phyloP scores from a whole-genome alignment of 2,329 filamentous ascomycete genomes.

The Colletotrichum falcatum region DNA sequence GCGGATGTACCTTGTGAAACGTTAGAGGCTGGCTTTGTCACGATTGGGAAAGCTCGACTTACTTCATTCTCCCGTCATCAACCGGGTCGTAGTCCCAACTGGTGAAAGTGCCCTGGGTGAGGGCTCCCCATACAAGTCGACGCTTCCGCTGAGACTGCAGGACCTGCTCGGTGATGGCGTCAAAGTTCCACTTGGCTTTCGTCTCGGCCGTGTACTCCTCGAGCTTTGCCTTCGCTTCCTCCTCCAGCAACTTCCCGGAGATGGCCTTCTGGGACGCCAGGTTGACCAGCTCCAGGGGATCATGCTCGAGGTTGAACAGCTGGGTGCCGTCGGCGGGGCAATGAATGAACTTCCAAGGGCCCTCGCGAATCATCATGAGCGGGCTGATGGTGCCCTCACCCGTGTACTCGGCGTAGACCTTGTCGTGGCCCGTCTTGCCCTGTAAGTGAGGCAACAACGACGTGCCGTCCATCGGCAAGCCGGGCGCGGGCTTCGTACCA shows the following conservation, averaged over 20 bases:
- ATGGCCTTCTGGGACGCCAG: constrained; percentile 62
- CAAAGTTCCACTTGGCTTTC: constrained; percentile 82
- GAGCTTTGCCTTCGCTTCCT: constrained; percentile 63
- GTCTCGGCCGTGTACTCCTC: constrained; percentile 81
- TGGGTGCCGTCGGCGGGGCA: constrained; percentile 87
- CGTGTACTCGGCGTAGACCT: constrained; percentile 95
- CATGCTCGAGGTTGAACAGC: constrained; percentile 81
- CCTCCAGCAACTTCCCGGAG: constrained; percentile 52
- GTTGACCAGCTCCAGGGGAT: constrained; percentile 84
- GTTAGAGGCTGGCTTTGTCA: constrained; percentile 52
- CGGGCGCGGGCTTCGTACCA: constrained; percentile 74
- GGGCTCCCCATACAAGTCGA: constrained; percentile 81
- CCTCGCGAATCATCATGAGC: constrained; percentile 93
- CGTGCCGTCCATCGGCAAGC: constrained; percentile 86
- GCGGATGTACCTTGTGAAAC: constrained; percentile 78
- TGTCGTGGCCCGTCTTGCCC: constrained; percentile 77
- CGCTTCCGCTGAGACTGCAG: constrained; percentile 83
- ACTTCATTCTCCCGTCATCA: constrained; percentile 76
- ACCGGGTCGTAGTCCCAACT: constrained; percentile 88
- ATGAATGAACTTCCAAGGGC: constrained; percentile 90
- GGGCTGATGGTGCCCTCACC: constrained; percentile 91
- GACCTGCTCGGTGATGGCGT: constrained; percentile 79
- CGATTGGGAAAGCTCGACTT: constrained; percentile 47
- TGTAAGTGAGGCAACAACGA: constrained; percentile 85
- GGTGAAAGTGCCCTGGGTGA: constrained; percentile 80